phyloP scores from a whole-genome alignment of 176 grass and related monocot species.

The Lolium rigidum region DNA sequence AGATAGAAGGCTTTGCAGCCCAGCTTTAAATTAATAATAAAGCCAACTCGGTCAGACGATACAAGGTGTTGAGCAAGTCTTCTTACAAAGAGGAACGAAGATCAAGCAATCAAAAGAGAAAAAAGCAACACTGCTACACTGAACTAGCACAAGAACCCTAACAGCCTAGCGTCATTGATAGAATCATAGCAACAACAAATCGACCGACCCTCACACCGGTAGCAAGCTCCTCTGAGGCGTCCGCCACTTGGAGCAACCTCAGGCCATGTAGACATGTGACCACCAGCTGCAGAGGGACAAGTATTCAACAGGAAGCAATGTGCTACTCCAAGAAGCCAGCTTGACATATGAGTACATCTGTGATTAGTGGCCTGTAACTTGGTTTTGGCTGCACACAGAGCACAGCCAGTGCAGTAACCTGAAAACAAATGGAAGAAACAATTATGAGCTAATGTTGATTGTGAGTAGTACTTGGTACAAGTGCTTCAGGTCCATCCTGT shows the following conservation, averaged over 20 bases:
- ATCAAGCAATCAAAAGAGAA: not conserved
- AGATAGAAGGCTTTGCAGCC: not conserved
- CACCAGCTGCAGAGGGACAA: not conserved
- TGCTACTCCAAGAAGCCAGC: not conserved
- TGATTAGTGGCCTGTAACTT: constrained; percentile 74
- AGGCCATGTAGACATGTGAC: not conserved
- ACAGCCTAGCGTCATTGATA: not conserved
- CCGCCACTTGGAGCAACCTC: not conserved
- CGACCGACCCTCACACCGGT: not conserved
- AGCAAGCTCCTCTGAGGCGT: not conserved
- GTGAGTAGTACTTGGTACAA: constrained; percentile 40
- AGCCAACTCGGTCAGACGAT: not conserved
- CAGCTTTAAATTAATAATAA: not conserved
- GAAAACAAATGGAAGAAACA: constrained; percentile 20
- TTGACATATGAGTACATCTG: not conserved
- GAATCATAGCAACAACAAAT: not conserved
- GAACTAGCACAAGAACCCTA: not conserved
- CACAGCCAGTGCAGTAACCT: constrained; percentile 80
- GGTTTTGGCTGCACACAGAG: constrained; percentile 49
- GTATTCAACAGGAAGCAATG: not conserved
- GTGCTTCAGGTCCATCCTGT: constrained; percentile 90
- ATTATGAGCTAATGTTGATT: not conserved
- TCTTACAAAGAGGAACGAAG: not conserved
- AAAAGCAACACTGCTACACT: not conserved
- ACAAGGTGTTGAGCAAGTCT: not conserved